Base-by-base conservation (phyloP, 495 filamentous ascomycete genomes). In the Pseudomonodictys pantanalensis region DNA sequence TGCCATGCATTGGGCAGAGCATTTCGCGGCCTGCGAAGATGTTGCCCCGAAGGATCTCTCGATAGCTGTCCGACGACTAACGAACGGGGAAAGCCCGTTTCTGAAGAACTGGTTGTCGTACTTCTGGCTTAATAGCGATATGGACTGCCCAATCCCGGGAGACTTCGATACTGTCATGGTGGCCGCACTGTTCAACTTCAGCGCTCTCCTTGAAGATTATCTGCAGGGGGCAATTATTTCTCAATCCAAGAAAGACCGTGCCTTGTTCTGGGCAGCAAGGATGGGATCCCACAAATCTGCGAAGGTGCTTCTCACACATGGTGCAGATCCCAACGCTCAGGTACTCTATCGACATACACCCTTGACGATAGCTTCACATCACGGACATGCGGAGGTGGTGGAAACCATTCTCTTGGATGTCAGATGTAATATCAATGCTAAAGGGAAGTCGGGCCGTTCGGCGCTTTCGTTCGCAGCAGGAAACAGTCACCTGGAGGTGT, bases 241-340 rank as follows among this genome's bases (percentile, higher is more conserved):
- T 47, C 11, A 52, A 32, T 4, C 30, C 32, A 29, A 46, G 42
- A 61, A 55, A 43, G 43, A 62, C 45, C 43, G 51, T 4, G 60
- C 60, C 2, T 35, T 64, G 32, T 64, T 58, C 55, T 64, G 60
- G 60, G 53, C 60, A 28, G 59, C 59, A 35, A 52, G 59, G 33
- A 50, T 43, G 43, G 24, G 51, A 15, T 53, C 35, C 23, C 3
- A 10, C n/a, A 23, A 48, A 2, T 45, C 48, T 10, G 17, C 41
- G 7, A 26, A 17, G 49, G 50, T 60, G 12, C 25, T 60, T 12
- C 57, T 60, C 33, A 3, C 25, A 53, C 22, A 46, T 38, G 57
- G 57, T 29, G 57, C 57, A 7, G 29, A 60, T 24, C 57, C 57
- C 35, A 60, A 60, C 41, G 5, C 6, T 18, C 15, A 2, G 17